Conservation (phyloP, 371 early-diverging fungal genomes). For the Phascolomyces articulosus region DNA sequence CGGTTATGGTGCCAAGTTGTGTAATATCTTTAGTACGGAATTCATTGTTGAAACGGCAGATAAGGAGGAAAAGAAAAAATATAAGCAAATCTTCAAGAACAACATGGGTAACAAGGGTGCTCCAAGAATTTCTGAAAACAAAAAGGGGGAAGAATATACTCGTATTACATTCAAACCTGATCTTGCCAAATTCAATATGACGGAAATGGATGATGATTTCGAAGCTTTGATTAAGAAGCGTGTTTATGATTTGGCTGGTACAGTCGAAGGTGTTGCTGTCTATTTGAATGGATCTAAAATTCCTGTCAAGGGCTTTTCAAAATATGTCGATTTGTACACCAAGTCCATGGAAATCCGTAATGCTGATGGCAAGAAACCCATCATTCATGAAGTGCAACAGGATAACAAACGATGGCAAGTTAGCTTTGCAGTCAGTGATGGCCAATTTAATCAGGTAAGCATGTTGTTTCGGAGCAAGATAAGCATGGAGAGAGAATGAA, state of each 20-base stretch:
- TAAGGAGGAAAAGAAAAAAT: constrained; percentile 71
- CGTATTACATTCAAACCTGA: constrained; percentile 98
- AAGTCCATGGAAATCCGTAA: constrained; percentile 47
- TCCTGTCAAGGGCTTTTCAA: constrained; percentile 87
- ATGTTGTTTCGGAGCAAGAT: too few species aligned
- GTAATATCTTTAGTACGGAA: constrained; percentile 98
- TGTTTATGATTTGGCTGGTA: constrained; percentile 98
- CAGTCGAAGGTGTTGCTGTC: constrained; percentile 88
- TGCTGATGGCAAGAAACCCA: constrained; percentile 40
- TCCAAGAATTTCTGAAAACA: constrained; percentile 75
- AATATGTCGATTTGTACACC: constrained; percentile 90
- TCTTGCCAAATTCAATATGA: constrained; percentile 92
- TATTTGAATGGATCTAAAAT: constrained; percentile 91
- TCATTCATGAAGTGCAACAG: constrained; percentile 30
- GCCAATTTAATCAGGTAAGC: constrained; percentile 96
- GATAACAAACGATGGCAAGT: constrained; percentile 95
- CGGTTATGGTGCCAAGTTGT: constrained; percentile 99
- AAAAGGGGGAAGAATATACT: constrained; percentile 78
- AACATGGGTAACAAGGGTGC: constrained; percentile 85
- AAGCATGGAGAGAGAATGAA: too few species aligned
- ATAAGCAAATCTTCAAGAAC: constrained; percentile 84
- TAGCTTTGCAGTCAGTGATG: constrained; percentile 91
- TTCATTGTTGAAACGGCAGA: constrained; percentile 98
- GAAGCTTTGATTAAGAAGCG: constrained; percentile 93
- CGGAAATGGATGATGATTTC: constrained; percentile 87